Evolutionary conservation across 164 flowering plant species (phyloP), one percentile per base, ranked within the genome.

Genomic region (Piper betle): DNA sequence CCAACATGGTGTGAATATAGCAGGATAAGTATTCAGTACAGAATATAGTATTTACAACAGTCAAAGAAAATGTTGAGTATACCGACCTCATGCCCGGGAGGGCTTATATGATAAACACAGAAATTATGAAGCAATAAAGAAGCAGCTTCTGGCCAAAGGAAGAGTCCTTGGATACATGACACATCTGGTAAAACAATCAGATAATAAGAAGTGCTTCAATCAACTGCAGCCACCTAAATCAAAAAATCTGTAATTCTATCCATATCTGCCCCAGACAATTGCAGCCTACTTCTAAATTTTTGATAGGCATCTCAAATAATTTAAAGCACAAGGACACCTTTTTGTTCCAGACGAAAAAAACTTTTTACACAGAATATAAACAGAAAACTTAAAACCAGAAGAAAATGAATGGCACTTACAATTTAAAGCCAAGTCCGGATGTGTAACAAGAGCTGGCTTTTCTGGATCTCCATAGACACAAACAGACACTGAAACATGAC

Each of bases 1-100:
- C 68, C 66, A 62, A 64, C 40, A 58, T 52, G 8, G 60, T 57
- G 40, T 64, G 64, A 75, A 64, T 66, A 64, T 50, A 59, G 43
- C n/a, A 48, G 8, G 4, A 39, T 17, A 57, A 53, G 15, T 57
- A n/a, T 10, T 16, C 33, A 41, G 16, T 13, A 3, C 3, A 9
- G 6, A 66, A 6, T 43, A 6, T 2, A 15, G 8, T 8, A 43
- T 43, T 43, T 43, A 43, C 5, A 43, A 15, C 50, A 10, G 1
- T 8, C 50, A 43, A 43, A 15, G 55, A 61, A 33, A 60, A 41
- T 56, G 59, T 66, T 60, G 43, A 68, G 58, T 57, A 62, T 61
- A 75, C 85, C 58, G 66, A 88, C 96, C 96, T 86, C 88, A 63
- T 88, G 96, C 41, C 96, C 96, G 55, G 96, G 96, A 62, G 96